Evolutionary conservation across 495 filamentous ascomycete genomes (phyloP), one percentile per base, ranked within the genome.

Genomic region (Daldinia grandis): DNA sequence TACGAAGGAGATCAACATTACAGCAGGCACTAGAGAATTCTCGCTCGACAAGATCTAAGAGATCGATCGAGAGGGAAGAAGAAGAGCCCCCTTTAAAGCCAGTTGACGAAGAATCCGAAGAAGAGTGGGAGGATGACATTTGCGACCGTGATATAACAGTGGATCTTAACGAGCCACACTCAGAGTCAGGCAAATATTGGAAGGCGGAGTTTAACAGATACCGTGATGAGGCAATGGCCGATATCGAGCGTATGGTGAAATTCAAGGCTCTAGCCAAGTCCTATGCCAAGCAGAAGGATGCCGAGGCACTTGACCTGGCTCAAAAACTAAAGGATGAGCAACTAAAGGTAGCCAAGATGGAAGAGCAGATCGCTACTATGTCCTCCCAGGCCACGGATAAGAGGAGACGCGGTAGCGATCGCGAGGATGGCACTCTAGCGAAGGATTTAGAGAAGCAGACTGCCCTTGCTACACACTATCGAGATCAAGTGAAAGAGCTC

Each of bases 131-230:
- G 60, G 81, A 84, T 44, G 76, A 80, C 35, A 69, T 58, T 30
- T 78, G 67, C 33, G 79, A 85, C 17, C 81, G 83, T 35, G 92
- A 97, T 60, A 78, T 88, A 24, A 95, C 92, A 0, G 79, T 90
- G 38, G 94, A 98, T 76, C 80, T 97, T 57, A 87, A 90, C 56
- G 88, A 92, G 49, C 94, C 95, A 4, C 87, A 89, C 42, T 96
- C 93, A 2, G 87, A 90, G 69, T 97, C 93, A 2, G 94, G 94
- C 2, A 90, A 90, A 76, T 97, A 95, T 78, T 99, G 95, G 95
- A 98, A 98, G 77, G 86, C 88, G 9, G 89, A 97, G 76, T 97
- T 92, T 73, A 90, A 96, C 63, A 87, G 85, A 62, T 94, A 98
- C 75, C 89, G 95, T 53, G 83, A 86, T 33, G 90, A 91, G 49